Conservation (phyloP, 2,329 filamentous ascomycete species). For the Talaromyces sp. region DNA sequence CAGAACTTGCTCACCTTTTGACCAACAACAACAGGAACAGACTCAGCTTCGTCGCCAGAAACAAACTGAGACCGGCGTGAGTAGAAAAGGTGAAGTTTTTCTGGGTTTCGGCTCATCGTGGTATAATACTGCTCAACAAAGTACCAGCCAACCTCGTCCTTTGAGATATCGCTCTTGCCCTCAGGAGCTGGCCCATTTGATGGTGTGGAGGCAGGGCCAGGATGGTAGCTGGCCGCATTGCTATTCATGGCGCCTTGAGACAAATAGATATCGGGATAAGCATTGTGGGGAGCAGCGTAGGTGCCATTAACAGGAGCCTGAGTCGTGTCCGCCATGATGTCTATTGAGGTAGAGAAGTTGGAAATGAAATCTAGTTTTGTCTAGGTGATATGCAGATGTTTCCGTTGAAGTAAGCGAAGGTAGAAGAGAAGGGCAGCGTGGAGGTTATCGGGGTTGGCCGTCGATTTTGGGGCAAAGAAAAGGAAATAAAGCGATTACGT, state of each 20-base stretch:
- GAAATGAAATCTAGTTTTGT: background rate
- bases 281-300: conserved; percentile 38
- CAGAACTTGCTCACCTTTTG: conserved; percentile 62
- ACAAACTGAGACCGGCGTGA: conserved; percentile 94
- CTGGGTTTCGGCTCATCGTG: conserved; percentile 86
- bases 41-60: conserved; percentile 83
- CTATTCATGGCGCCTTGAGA: conserved; percentile 31
- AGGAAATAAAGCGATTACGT: background rate
- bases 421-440: background rate
- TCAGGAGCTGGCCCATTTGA: conserved; percentile 34
- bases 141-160: conserved; percentile 98
- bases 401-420: background rate
- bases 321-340: conserved; percentile 37
- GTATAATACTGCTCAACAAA: conserved; percentile 99
- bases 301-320: conserved; percentile 40
- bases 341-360: conserved; percentile 4
- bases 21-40: conserved; percentile 78
- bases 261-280: conserved; percentile 33
- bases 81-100: conserved; percentile 95
- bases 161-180: conserved; percentile 51
- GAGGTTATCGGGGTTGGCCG: background rate
- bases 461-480: background rate
- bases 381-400: background rate
- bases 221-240: conserved; percentile 35
- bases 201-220: conserved; percentile 36